A percentile compares a stretch with the other conserved stretches of the same genome.
phyloP scores from a whole-genome alignment of 192 early-diverging fungal genomes.

The Coemansia sp. region DNA sequence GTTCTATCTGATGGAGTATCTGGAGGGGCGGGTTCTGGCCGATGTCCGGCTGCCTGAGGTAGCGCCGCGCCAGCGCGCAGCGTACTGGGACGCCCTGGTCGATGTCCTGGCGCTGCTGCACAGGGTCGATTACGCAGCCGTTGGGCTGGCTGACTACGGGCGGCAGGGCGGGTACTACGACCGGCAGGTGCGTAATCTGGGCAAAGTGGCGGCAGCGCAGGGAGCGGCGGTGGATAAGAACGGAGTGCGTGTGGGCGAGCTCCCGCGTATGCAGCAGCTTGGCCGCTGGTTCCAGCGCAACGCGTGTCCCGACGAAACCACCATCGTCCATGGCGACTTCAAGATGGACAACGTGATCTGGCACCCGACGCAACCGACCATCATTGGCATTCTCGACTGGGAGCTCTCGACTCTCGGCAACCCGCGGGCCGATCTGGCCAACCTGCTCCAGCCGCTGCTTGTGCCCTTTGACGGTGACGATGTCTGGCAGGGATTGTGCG shows the following conservation, averaged over 20 bases:
- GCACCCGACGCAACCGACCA: slow-evolving; percentile 69
- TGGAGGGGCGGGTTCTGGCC: slow-evolving; percentile 85
- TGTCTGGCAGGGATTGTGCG: slow-evolving; percentile 52
- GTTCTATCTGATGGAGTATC: slow-evolving; percentile 96
- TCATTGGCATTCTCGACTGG: slow-evolving; percentile 94
- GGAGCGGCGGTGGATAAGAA: slow-evolving; percentile 61
- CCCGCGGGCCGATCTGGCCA: slow-evolving; percentile 88
- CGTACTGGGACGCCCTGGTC: slow-evolving; percentile 71
- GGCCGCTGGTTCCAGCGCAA: slow-evolving; percentile 72
- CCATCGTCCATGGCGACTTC: slow-evolving; percentile 92
- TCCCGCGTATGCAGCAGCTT: slow-evolving; percentile 71
- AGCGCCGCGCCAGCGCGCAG: slow-evolving; percentile 54
- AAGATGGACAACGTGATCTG: slow-evolving; percentile 82
- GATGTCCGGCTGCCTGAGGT: slow-evolving; percentile 63
- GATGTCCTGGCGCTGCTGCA: slow-evolving; percentile 82
- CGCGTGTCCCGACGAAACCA: slow-evolving; percentile 70
- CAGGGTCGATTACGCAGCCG: slow-evolving; percentile 60
- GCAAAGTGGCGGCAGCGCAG: slow-evolving; percentile 68
- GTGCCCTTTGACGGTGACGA: slow-evolving; percentile 35
- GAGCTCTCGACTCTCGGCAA: slow-evolving; percentile 90
- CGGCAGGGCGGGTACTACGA: slow-evolving; percentile 71
- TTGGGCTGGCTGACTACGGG: slow-evolving; percentile 77
- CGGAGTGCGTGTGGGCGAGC: slow-evolving; percentile 63
- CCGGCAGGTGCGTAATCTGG: slow-evolving; percentile 78
- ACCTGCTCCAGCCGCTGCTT: slow-evolving; percentile 76